phyloP scores from a whole-genome alignment of 2,329 filamentous ascomycete species.

The Thielaviopsis populi region DNA sequence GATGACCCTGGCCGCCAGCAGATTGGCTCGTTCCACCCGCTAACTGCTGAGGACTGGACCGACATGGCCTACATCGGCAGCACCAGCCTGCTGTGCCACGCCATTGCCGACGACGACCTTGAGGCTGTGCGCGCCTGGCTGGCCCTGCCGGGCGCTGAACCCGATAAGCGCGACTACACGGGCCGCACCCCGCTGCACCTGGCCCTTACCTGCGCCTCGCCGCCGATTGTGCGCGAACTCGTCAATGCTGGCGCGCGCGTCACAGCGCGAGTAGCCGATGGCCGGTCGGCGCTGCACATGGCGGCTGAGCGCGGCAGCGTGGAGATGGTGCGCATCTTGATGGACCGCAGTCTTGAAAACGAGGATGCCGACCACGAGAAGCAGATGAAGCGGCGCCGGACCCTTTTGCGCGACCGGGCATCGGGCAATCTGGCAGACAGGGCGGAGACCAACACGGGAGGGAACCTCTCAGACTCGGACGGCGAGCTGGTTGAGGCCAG shows the following conservation, averaged over 20 bases:
- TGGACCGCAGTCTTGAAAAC: slow-evolving; percentile 60
- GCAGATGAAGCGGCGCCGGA: slow-evolving; percentile 33
- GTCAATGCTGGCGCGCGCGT: slow-evolving; percentile 59
- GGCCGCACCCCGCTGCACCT: slow-evolving; percentile 68
- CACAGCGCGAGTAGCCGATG: slow-evolving; percentile 61
- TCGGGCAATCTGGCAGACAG: neutral
- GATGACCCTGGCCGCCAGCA: slow-evolving; percentile 69
- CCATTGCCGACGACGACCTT: slow-evolving; percentile 60
- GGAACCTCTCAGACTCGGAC: slow-evolving; percentile 26
- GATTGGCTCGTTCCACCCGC: slow-evolving; percentile 58
- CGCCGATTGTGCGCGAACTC: slow-evolving; percentile 54
- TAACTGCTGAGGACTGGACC: slow-evolving; percentile 74
- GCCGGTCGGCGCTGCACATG: slow-evolving; percentile 67
- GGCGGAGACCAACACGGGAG: slow-evolving; percentile 14
- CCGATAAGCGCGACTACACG: slow-evolving; percentile 61
- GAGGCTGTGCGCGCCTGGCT: slow-evolving; percentile 58
- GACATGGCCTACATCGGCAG: slow-evolving; percentile 83
- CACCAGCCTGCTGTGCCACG: slow-evolving; percentile 61
- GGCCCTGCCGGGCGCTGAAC: slow-evolving; percentile 49
- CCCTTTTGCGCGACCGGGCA: slow-evolving; percentile 18
- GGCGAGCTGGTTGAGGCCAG: slow-evolving; percentile 37
- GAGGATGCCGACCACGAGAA: slow-evolving; percentile 51
- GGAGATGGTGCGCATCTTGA: slow-evolving; percentile 55
- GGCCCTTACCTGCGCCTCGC: slow-evolving; percentile 52
- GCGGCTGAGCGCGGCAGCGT: slow-evolving; percentile 54